Conservation (phyloP, 2,329 filamentous ascomycete genomes). For the Macroventuria anomochaeta region DNA sequence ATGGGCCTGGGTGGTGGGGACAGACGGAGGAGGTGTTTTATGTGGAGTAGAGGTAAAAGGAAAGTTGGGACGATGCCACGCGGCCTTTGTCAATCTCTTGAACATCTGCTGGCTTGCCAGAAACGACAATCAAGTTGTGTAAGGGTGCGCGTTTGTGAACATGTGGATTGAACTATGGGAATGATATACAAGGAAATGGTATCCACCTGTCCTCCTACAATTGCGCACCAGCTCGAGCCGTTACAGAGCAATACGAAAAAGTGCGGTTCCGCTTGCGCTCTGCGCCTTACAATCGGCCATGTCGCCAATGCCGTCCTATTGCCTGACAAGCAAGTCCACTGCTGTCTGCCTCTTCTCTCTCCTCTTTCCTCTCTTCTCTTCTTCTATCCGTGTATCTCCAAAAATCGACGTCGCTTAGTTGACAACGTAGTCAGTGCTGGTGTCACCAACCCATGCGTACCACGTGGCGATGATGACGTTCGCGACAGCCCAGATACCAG, state of each 20-base stretch:
- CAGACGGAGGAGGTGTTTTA: conserved; percentile 74
- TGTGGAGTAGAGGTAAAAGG: conserved; percentile 33
- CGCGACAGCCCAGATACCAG: conserved; percentile 74
- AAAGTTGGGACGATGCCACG: too few relatives aligned
- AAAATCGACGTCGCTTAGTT: not conserved
- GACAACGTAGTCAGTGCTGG: conserved; percentile 29
- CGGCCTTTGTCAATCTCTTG: too few relatives aligned
- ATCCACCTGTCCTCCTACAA: conserved; percentile 1
- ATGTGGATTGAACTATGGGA: not conserved
- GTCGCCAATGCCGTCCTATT: too few relatives aligned
- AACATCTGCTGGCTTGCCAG: too few relatives aligned
- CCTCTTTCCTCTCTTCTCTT: not conserved
- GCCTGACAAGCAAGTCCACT: too few relatives aligned
- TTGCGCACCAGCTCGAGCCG: not conserved
- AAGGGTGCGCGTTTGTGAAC: too few relatives aligned
- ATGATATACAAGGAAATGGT: conserved; percentile 16
- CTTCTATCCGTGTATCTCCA: not conserved
- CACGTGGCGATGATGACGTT: conserved; percentile 65
- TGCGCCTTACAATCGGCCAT: too few relatives aligned
- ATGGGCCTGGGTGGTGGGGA: conserved; percentile 67
- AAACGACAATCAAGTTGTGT: too few relatives aligned
- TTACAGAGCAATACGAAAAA: not conserved
- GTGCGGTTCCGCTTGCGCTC: not conserved
- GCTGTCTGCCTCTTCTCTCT: not conserved
- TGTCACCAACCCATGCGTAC: conserved; percentile 59